Evolutionary conservation across 208 protist species (phyloP), one percentile per base, ranked within the genome.

Genomic region (Sergeia podlipaevii): DNA sequence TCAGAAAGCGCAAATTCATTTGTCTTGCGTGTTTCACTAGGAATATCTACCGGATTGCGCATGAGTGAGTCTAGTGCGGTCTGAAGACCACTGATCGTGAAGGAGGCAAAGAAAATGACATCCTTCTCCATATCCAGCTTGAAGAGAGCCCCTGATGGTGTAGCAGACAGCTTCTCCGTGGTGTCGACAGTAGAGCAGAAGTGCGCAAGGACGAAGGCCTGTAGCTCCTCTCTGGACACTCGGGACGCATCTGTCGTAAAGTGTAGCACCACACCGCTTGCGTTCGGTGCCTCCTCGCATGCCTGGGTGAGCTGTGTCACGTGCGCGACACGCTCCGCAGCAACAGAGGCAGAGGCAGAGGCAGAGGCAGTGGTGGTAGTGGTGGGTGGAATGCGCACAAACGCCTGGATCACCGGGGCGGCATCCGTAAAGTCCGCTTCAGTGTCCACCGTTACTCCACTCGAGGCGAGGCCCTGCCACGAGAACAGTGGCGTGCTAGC

Each of bases 1-100:
- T 87, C 83, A 42, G 64, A 60, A 44, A 84, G 59, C 10, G 75
- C 78, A 37, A 77, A 91, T 28, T 64, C 68, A 52, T 91, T 71
- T 4, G 78, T 74, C 43, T 77, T 72, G 23, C 61, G 60, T 11
- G 75, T 87, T 56, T 85, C 83, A 49, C 82, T 90, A 6, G 65
- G 53, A 13, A 73, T 33, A 24, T 76, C 77, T 27, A 70, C 58
- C 32, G 20, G 1, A 32, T 20, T 11, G 10, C 38, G 41, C 4
- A 50, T 15, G 29, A 37, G 18, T 11, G 53, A 37, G 21, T 60
- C 29, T 2, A 51, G 36, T 3, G 65, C 70, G 20, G 59, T 55
- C 27, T 49, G 33, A n/a, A 20, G n/a, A 24, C 65, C 70, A 7
- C 45, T 15, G 1, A 89, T 3, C 2, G 71, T 71, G 52, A 80